These are phyloP conservation scores for Asterella californica DNA, from an alignment of 225 moss, liverwort and hornwort genomes.

Conservation along the genomic window DNA sequence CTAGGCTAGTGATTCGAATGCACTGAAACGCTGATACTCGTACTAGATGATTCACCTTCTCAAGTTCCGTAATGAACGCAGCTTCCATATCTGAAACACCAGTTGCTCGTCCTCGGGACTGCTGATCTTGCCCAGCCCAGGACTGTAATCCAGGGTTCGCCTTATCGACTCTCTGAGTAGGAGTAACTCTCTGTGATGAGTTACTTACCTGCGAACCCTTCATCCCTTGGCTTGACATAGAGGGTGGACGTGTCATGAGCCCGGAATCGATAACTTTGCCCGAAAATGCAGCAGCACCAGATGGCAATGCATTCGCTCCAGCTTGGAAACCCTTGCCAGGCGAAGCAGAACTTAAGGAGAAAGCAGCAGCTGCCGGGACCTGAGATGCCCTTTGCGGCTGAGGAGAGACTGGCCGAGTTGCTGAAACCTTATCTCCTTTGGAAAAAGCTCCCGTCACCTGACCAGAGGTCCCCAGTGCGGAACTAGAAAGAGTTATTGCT, in stretches of 20 bases:
- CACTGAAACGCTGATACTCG: not conserved
- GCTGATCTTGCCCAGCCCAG: constrained; percentile 38
- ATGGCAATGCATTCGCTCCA: constrained; percentile 10
- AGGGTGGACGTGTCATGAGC: not conserved
- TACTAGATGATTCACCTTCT: constrained; percentile 47
- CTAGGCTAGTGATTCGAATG: too few species aligned
- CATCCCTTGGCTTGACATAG: not conserved
- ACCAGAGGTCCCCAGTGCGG: not conserved
- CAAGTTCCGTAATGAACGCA: constrained; percentile 72
- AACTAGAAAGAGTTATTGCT: not conserved
- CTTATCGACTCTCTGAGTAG: constrained; percentile 16
- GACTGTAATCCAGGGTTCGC: constrained; percentile 36
- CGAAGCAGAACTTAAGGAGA: constrained; percentile 14
- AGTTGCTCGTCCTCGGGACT: constrained; percentile 43
- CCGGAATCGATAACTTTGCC: constrained; percentile 9
- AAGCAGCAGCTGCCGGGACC: constrained; percentile 13
- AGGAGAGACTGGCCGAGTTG: constrained; percentile 16
- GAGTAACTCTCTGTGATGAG: constrained; percentile 2
- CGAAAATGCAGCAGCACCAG: not conserved
- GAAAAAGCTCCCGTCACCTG: not conserved
- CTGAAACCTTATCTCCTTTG: not conserved
- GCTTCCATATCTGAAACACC: constrained; percentile 81
- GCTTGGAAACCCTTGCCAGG: constrained; percentile 12
- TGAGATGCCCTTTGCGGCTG: constrained; percentile 23
- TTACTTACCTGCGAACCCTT: constrained; percentile 11